phyloP scores from a whole-genome alignment of 257 asterid species.

The Salvia splendens region DNA sequence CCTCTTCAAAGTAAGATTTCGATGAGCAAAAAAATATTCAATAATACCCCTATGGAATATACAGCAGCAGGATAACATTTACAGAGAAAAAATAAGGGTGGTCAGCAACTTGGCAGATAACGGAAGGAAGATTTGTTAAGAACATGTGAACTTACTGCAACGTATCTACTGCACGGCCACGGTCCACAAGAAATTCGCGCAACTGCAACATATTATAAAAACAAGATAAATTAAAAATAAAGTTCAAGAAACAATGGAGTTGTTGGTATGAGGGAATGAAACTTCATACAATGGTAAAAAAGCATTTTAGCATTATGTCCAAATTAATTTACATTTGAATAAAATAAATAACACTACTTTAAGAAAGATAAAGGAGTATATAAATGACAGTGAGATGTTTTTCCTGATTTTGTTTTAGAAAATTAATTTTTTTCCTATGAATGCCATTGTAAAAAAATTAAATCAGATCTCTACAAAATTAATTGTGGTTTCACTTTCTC shows the following conservation, averaged over 20 bases:
- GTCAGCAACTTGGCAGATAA: conserved; percentile 1
- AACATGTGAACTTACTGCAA: conserved; percentile 66
- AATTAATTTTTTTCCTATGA: no score
- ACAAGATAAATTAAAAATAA: conserved; percentile 13
- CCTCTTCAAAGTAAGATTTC: neutral
- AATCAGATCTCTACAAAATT: no score
- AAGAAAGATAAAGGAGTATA: neutral
- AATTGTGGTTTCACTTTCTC: no score
- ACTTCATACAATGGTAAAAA: neutral
- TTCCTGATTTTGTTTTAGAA: no score
- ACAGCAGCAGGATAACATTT: conserved; percentile 5
- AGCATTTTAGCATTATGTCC: neutral
- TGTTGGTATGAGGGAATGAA: neutral
- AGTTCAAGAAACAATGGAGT: neutral
- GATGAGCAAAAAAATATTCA: neutral
- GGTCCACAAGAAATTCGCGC: conserved; percentile 72
- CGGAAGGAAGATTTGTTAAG: conserved; percentile 13
- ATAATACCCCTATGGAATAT: neutral
- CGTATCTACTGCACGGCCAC: conserved; percentile 67
- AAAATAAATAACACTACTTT: neutral
- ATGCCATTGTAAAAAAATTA: no score
- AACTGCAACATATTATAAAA: conserved; percentile 50
- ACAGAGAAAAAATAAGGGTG: neutral
- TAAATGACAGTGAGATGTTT: neutral
- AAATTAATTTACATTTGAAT: neutral